Percentiles rank a stretch among this genome's conserved stretches.
Evolutionary conservation across 495 filamentous ascomycete genomes (phyloP).

Genomic region (Neurospora pannonica): DNA sequence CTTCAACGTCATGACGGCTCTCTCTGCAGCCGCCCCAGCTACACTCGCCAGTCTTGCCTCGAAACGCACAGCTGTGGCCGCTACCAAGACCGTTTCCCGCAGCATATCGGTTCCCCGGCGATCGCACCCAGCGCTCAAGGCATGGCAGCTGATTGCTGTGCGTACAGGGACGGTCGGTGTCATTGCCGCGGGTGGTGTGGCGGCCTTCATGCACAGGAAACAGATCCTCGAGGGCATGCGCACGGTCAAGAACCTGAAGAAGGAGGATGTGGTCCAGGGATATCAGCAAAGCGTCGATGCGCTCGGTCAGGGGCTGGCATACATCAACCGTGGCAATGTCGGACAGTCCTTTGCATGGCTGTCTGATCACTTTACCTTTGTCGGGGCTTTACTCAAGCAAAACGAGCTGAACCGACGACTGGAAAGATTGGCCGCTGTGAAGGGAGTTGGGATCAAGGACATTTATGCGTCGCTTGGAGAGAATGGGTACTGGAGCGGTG

Average conservation of each 20-base stretch:
- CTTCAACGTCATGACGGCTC: constrained; percentile 58
- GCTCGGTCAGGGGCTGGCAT: constrained; percentile 39
- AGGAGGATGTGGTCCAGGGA: constrained; percentile 28
- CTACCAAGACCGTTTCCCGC: constrained; percentile 33
- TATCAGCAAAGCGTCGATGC: constrained; percentile 36
- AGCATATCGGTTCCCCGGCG: constrained; percentile 12
- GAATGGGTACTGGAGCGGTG: constrained; percentile 43
- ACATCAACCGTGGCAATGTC: constrained; percentile 39
- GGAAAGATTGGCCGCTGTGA: constrained; percentile 30
- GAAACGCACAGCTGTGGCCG: constrained; percentile 20
- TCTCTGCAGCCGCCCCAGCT: constrained; percentile 39
- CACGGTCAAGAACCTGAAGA: constrained; percentile 28
- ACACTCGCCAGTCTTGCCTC: constrained; percentile 40
- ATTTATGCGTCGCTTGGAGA: constrained; percentile 35
- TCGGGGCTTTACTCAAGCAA: constrained; percentile 34
- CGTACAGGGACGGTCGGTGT: constrained; percentile 77
- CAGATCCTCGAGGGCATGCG: constrained; percentile 53
- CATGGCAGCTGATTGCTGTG: constrained; percentile 77
- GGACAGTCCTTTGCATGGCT: constrained; percentile 38
- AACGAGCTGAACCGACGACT: constrained; percentile 31
- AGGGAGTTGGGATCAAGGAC: constrained; percentile 26
- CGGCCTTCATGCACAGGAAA: constrained; percentile 72
- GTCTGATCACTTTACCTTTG: constrained; percentile 39
- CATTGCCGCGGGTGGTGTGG: constrained; percentile 81
- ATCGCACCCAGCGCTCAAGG: constrained; percentile 38